Evolutionary conservation across 208 protist species (phyloP).

Genomic region (Wallacemonas sp.): DNA sequence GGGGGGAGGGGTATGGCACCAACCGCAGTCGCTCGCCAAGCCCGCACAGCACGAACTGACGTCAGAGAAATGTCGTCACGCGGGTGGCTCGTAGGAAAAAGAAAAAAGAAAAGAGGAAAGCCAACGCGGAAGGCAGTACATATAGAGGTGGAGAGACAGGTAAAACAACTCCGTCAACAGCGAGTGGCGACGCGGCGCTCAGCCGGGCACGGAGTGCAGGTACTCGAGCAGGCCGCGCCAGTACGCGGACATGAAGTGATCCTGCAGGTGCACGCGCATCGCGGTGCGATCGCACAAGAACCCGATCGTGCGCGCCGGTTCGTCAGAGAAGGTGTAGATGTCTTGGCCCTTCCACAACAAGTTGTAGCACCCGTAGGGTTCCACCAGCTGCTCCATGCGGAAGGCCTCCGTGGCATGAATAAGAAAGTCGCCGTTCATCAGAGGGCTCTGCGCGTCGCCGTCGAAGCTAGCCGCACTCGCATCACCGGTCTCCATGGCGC

Average conservation of each 20-base stretch:
- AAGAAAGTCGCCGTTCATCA: constrained; percentile 4
- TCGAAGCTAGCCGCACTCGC: constrained; percentile 5
- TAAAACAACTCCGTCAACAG: not conserved
- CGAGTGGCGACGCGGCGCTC: too few relatives aligned
- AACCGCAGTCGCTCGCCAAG: too few relatives aligned
- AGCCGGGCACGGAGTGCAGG: constrained; percentile 13
- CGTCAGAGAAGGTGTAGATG: constrained; percentile 24
- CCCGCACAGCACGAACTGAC: too few relatives aligned
- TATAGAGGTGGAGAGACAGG: not conserved
- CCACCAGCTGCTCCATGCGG: constrained; percentile 20
- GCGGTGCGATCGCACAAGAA: constrained; percentile 23
- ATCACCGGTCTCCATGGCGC: not conserved
- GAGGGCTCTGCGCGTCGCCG: constrained; percentile 10
- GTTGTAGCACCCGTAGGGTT: constrained; percentile 36
- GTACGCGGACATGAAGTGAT: constrained; percentile 37
- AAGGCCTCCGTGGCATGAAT: constrained; percentile 13
- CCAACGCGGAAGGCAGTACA: not conserved
- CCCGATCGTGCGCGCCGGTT: constrained; percentile 18
- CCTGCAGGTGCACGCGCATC: constrained; percentile 29
- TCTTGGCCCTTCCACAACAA: constrained; percentile 25
- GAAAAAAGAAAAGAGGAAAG: constrained; percentile 10
- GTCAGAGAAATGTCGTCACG: too few relatives aligned
- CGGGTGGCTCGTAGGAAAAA: not conserved
- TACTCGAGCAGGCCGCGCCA: constrained; percentile 26
- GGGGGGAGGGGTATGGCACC: too few relatives aligned